A percentile compares a stretch with the other conserved stretches of the same genome.
phyloP scores from a whole-genome alignment of 805 yeast genomes.

The Alloascoidea hylecoeti region DNA sequence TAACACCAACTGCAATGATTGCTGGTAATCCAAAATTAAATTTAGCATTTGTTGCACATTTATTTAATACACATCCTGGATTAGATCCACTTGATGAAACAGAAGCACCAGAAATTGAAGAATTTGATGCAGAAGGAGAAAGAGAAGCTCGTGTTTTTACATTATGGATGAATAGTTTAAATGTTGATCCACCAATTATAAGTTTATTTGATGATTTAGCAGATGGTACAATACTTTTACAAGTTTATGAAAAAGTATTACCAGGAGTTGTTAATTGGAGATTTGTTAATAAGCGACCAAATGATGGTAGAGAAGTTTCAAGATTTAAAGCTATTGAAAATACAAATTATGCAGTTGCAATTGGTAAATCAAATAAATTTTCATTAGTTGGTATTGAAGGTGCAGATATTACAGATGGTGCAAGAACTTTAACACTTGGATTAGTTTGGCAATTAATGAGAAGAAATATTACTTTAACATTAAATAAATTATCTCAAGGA shows the following conservation, averaged over 20 bases:
- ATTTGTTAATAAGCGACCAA: conserved; percentile 76
- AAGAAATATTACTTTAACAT: conserved; percentile 79
- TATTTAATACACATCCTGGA: conserved; percentile 95
- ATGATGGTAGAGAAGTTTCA: conserved; percentile 57
- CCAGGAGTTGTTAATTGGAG: conserved; percentile 80
- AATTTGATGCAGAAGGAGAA: conserved; percentile 98
- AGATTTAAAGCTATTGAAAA: conserved; percentile 94
- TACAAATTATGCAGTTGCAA: conserved; percentile 95
- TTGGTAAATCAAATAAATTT: conserved; percentile 85
- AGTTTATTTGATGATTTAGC: conserved; percentile 87
- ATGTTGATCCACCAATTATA: conserved; percentile 90
- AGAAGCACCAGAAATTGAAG: conserved; percentile 91
- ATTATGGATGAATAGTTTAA: conserved; percentile 91
- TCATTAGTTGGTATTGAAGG: conserved; percentile 97
- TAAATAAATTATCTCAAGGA: conserved; percentile 52
- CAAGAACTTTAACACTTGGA: conserved; percentile 76
- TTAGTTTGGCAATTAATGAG: conserved; percentile 98
- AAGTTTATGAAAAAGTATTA: conserved; percentile 90
- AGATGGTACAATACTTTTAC: conserved; percentile 79
- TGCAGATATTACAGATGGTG: conserved; percentile 91
- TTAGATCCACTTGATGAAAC: conserved; percentile 76
- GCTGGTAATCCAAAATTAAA: conserved; percentile 95
- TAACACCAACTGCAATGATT: conserved; percentile 86
- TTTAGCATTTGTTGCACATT: conserved; percentile 92
- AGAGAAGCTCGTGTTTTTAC: conserved; percentile 98